Conservation (phyloP, 2,329 filamentous ascomycete species). For the Alternaria conjuncta region DNA sequence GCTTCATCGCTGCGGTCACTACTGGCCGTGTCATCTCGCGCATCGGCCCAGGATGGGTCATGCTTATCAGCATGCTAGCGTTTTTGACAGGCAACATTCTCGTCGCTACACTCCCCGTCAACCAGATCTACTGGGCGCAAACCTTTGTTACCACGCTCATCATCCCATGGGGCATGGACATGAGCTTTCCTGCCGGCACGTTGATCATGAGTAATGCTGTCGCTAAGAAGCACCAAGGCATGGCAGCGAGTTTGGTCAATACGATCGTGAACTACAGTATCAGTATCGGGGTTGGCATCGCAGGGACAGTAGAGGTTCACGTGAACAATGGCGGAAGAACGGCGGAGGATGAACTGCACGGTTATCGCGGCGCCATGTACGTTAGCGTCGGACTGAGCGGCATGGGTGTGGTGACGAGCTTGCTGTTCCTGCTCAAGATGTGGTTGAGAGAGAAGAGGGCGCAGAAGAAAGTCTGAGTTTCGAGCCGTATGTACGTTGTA, state of each 20-base stretch:
- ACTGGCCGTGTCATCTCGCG: slow-evolving; percentile 41
- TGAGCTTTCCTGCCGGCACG: slow-evolving; percentile 51
- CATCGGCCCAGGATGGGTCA: slow-evolving; percentile 37
- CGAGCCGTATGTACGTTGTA: neutral
- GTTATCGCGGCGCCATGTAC: slow-evolving; percentile 51
- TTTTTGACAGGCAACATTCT: slow-evolving; percentile 48
- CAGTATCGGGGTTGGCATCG: slow-evolving; percentile 52
- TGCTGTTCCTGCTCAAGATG: slow-evolving; percentile 33
- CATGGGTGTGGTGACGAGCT: slow-evolving; percentile 31
- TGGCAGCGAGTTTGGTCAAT: slow-evolving; percentile 50
- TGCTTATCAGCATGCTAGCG: slow-evolving; percentile 40
- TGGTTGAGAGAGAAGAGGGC: slow-evolving; percentile 7
- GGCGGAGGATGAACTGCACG: slow-evolving; percentile 38
- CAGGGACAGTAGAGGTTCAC: slow-evolving; percentile 51
- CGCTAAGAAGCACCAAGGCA: slow-evolving; percentile 49
- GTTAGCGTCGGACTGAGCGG: slow-evolving; percentile 47
- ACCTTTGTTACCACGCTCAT: slow-evolving; percentile 42
- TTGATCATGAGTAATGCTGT: slow-evolving; percentile 50
- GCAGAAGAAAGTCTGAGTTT: neutral
- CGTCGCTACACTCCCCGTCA: slow-evolving; percentile 48
- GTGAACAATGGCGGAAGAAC: slow-evolving; percentile 43
- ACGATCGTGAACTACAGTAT: slow-evolving; percentile 54
- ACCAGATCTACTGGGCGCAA: slow-evolving; percentile 54
- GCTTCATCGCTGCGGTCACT: slow-evolving; percentile 39
- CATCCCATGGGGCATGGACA: slow-evolving; percentile 52